Evolutionary conservation across 2,329 filamentous ascomycete genomes (phyloP).

Genomic region (Lasiodiplodia hormozganensis): DNA sequence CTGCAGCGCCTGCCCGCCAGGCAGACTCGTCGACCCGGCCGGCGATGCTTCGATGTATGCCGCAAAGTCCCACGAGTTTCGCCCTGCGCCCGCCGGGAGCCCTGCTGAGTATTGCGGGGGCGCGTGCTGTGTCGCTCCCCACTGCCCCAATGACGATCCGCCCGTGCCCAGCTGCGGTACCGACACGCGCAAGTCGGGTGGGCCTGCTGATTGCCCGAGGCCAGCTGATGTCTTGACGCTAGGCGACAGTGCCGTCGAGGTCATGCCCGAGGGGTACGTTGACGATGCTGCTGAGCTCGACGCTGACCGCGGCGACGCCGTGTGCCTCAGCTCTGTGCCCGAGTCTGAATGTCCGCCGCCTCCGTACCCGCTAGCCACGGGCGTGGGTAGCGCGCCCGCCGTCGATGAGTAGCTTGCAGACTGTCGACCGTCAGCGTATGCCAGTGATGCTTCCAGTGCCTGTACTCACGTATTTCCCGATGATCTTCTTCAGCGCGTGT

Average conservation of each 20-base stretch:
- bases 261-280: constrained; percentile 51
- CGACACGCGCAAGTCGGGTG: constrained; percentile 37
- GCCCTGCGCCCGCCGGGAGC: constrained; percentile 41
- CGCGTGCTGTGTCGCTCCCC: constrained; percentile 32
- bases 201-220: constrained; percentile 44
- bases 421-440: constrained; percentile 51
- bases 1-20: constrained; percentile 35
- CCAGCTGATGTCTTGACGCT: constrained; percentile 50
- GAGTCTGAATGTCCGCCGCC: constrained; percentile 54
- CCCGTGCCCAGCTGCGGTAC: constrained; percentile 43
- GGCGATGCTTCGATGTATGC: constrained; percentile 40
- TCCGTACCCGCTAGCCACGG: constrained; percentile 41
- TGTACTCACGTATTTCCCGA: constrained; percentile 84
- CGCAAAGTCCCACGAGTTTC: constrained; percentile 44
- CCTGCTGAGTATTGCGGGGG: constrained; percentile 33
- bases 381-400: constrained; percentile 55
- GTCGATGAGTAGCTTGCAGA: constrained; percentile 74
- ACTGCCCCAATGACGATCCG: constrained; percentile 43
- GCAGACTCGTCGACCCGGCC: constrained; percentile 35
- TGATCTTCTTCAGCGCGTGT: constrained; percentile 94
- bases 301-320: constrained; percentile 57
- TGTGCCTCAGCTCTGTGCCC: constrained; percentile 52
- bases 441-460: background rate
- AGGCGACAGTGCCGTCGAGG: constrained; percentile 54
- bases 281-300: constrained; percentile 53